Evolutionary conservation across 1,284 basidiomycete genomes (phyloP).

Genomic region (Boletus holoroseus): DNA sequence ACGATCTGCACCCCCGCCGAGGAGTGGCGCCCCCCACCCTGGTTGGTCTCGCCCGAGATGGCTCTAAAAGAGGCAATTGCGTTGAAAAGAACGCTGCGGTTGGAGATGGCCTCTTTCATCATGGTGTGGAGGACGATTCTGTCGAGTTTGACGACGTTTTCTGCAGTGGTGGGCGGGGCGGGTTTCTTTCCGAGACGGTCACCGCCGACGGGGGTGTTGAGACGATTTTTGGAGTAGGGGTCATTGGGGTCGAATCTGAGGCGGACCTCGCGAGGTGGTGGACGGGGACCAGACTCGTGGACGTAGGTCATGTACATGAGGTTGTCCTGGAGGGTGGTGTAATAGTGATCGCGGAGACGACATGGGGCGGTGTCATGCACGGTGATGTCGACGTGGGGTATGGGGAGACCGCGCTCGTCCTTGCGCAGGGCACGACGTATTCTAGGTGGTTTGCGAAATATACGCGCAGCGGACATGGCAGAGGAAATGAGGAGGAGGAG

Average conservation of each 20-base stretch:
- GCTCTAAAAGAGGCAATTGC: constrained; percentile 85
- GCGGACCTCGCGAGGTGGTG: constrained; percentile 53
- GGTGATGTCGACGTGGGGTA: constrained; percentile 58
- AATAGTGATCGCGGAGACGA: constrained; percentile 82
- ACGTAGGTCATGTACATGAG: constrained; percentile 95
- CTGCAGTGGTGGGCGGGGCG: constrained; percentile 56
- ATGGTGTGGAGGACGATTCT: constrained; percentile 82
- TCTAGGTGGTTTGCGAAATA: constrained; percentile 46
- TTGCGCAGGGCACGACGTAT: constrained; percentile 44
- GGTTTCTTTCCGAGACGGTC: constrained; percentile 59
- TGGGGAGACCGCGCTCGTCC: constrained; percentile 53
- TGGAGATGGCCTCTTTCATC: constrained; percentile 73
- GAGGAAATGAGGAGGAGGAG: neutral
- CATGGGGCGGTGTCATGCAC: constrained; percentile 70
- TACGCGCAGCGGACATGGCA: constrained; percentile 30
- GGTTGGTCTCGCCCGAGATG: constrained; percentile 77
- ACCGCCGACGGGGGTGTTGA: constrained; percentile 72
- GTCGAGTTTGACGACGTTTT: constrained; percentile 74
- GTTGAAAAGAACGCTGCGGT: constrained; percentile 74
- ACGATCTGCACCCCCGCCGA: constrained; percentile 79
- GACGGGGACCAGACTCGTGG: constrained; percentile 55
- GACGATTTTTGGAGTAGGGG: constrained; percentile 73
- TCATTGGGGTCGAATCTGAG: constrained; percentile 72
- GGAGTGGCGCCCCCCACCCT: constrained; percentile 63
- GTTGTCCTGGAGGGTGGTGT: constrained; percentile 77